Base-by-base conservation (phyloP, 169 alveolate species). In the Toxoplasma gondii region DNA sequence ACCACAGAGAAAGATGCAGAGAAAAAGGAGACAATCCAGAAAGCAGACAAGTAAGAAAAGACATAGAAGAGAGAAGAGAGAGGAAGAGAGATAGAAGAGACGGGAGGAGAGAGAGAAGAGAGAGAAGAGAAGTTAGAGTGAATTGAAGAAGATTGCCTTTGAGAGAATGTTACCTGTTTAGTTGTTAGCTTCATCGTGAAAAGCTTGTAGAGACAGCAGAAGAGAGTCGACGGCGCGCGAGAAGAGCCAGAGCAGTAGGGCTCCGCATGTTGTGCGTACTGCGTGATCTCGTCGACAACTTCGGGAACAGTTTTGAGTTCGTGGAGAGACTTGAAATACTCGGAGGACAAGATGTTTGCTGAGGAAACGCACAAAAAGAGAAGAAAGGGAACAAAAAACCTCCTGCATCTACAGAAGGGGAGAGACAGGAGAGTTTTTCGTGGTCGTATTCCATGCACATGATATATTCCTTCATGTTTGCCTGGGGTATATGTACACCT, bases 151-250 rank as follows among this genome's bases (percentile, higher is more conserved):
- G 58, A 49, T 4, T 12, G 58, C 58, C 58, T 4, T 49, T 4
- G 58, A 36, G 64, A 43, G 22, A 16, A 17, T 9, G 31, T 24
- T 82, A 67, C 94, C 38, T 95, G 88, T 34, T 92, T 70, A 29
- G 84, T 49, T 39, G 95, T 86, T 29, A 84, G 86, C 45, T 88
- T 94, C 93, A 92, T 54, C 58, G 90, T 92, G 45, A 95, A 86
- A 45, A 92, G 91, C 69, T 92, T 86, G 94, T 88, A 92, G 78
- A 95, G 92, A 58, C 96, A 87, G 90, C 95, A 87, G 92, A 92
- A 83, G 54, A 95, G 92, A 1, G 96, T 86, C 80, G 95, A 95
- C 86, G 96, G 94, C 67, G 92, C 91, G 36, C 95, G 87, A 27
- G 94, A 54, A 70, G 53, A 38, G 88, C 95, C 95, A 43, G 95